phyloP scores from a whole-genome alignment of 176 grass and related monocot genomes.

The Alloteropsis semialata region DNA sequence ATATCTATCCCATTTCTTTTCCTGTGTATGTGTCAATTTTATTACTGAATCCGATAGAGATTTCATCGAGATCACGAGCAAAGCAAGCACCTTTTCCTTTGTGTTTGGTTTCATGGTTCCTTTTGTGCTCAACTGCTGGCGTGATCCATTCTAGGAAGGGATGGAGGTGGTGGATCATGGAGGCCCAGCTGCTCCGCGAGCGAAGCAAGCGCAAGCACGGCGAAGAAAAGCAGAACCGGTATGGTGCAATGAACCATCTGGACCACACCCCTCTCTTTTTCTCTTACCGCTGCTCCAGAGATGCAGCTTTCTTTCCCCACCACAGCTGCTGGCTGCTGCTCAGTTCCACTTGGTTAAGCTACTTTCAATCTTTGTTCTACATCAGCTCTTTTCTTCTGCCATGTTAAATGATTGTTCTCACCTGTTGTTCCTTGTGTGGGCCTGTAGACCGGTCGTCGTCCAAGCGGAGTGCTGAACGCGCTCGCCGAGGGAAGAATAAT shows the following conservation, averaged over 20 bases:
- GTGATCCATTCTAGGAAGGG: conserved; percentile 30
- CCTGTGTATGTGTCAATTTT: conserved; percentile 25
- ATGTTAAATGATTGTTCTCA: conserved; percentile 24
- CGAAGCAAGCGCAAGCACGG: conserved; percentile 49
- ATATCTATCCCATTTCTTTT: conserved; percentile 12
- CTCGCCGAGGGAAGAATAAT: conserved; percentile 63
- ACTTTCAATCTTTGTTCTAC: conserved; percentile 39
- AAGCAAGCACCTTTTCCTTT: conserved; percentile 33
- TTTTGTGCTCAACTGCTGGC: conserved; percentile 30
- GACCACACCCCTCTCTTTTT: conserved; percentile 4
- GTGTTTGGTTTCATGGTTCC: conserved; percentile 7
- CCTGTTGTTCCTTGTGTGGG: conserved; percentile 31
- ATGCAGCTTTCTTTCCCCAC: conserved; percentile 38
- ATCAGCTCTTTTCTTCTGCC: conserved; percentile 28
- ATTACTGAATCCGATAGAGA: conserved; percentile 25
- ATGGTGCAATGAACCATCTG: conserved; percentile 26
- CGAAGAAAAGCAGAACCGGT: conserved; percentile 80
- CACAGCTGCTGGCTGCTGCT: conserved; percentile 20
- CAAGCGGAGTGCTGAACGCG: conserved; percentile 19
- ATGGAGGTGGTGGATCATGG: conserved; percentile 40
- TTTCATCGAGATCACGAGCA: conserved; percentile 35
- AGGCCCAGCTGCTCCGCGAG: conserved; percentile 66
- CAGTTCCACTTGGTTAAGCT: conserved; percentile 40
- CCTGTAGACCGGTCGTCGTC: background rate
- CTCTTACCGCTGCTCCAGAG: background rate